Percentiles rank a stretch among this genome's conserved stretches.
phyloP scores from a whole-genome alignment of 176 grass and related monocot genomes.

The Aechmea fasciata region DNA sequence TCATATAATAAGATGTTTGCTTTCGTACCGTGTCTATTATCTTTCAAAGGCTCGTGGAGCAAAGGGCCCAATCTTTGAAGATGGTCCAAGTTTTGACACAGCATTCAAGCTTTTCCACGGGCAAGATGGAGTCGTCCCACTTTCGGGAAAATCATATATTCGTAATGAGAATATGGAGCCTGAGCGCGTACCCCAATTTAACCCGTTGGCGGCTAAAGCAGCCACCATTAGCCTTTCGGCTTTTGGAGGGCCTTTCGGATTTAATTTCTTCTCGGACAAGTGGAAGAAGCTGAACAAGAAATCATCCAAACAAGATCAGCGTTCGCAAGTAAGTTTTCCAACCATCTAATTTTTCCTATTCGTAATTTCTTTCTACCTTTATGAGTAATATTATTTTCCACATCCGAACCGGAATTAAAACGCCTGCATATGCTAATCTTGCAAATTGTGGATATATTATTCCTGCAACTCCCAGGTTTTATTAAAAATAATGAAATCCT shows the following conservation, averaged over 20 bases:
- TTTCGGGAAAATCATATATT: slow-evolving; percentile 52
- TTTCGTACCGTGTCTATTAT: slow-evolving; percentile 6
- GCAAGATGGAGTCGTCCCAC: slow-evolving; percentile 60
- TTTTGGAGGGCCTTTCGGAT: slow-evolving; percentile 59
- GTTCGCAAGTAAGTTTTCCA: slow-evolving; percentile 34
- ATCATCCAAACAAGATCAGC: slow-evolving; percentile 6
- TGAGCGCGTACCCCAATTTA: slow-evolving; percentile 41
- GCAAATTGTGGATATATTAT: too few relatives aligned
- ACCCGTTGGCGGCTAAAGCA: slow-evolving; percentile 60
- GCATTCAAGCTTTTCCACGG: slow-evolving; percentile 77
- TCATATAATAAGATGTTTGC: not conserved
- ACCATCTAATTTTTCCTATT: not conserved
- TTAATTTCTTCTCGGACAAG: slow-evolving; percentile 63
- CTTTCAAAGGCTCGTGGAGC: slow-evolving; percentile 31
- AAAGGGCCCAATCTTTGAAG: slow-evolving; percentile 73
- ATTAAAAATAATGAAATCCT: too few relatives aligned
- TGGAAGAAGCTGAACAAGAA: slow-evolving; percentile 55
- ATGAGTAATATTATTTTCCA: not conserved
- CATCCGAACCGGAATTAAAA: too few relatives aligned
- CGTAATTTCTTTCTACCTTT: not conserved
- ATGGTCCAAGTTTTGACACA: slow-evolving; percentile 57
- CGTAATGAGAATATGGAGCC: slow-evolving; percentile 34
- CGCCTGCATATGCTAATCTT: too few relatives aligned
- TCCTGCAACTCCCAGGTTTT: too few relatives aligned
- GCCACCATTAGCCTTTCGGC: slow-evolving; percentile 57